Percentiles rank a stretch among this genome's conserved stretches.
Evolutionary conservation across 768 basidiomycete genomes (phyloP).

Genomic region (Trametes sanguinea): DNA sequence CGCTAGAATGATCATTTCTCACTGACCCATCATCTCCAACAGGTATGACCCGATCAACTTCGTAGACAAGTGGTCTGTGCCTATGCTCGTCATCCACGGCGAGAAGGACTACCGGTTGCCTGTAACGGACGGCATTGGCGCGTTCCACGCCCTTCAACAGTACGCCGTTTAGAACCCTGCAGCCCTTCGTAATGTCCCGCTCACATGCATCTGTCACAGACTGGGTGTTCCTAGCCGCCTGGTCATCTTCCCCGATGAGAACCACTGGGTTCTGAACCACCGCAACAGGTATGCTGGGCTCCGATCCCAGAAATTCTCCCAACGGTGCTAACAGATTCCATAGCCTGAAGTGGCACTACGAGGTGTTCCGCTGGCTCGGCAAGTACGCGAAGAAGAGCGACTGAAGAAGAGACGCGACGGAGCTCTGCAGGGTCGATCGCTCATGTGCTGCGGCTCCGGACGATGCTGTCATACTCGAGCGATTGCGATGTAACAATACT

Average conservation of each 20-base stretch:
- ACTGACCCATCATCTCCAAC: background rate
- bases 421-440: background rate
- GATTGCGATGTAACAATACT: background rate
- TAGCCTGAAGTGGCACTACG: constrained; percentile 93
- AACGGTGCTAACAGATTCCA: background rate
- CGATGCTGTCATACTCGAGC: background rate
- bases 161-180: constrained; percentile 40
- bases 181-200: background rate
- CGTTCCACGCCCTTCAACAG: constrained; percentile 87
- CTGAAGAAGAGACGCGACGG: background rate
- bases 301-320: background rate
- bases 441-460: background rate
- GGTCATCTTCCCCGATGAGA: constrained; percentile 87
- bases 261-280: constrained; percentile 87
- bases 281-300: constrained; percentile 59
- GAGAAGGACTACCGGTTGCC: constrained; percentile 88
- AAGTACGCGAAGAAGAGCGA: constrained; percentile 51
- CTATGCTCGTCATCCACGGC: constrained; percentile 81
- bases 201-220: constrained; percentile 38
- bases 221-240: constrained; percentile 72
- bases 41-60: constrained; percentile 82
- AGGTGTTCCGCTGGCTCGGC: constrained; percentile 91
- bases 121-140: constrained; percentile 80
- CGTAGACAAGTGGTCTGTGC: constrained; percentile 84
- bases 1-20: background rate